Evolutionary conservation across 805 yeast genomes (phyloP).

Genomic region (Candida xiaguanensis): DNA sequence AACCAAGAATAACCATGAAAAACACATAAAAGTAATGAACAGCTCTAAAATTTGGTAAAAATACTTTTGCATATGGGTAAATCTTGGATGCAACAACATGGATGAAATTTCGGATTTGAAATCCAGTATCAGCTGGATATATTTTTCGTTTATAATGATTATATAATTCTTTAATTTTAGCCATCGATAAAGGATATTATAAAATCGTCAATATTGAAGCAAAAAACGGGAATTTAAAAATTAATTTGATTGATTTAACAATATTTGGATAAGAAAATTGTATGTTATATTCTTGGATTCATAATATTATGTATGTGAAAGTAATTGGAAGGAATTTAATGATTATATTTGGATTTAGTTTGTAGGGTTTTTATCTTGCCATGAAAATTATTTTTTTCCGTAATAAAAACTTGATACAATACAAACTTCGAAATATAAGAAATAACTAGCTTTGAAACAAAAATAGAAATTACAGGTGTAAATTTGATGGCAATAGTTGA

Average conservation of each 20-base stretch:
- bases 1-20: slow-evolving; percentile 55
- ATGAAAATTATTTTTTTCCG: too few relatives aligned
- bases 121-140: slow-evolving; percentile 13
- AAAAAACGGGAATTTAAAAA: too few relatives aligned
- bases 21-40: slow-evolving; percentile 76
- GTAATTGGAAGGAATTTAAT: not conserved
- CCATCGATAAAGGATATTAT: too few relatives aligned
- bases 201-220: not conserved
- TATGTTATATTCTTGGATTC: slow-evolving; percentile 3
- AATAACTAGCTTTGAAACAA: too few relatives aligned
- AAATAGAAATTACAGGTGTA: too few relatives aligned
- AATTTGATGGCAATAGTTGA: too few relatives aligned
- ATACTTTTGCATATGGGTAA: slow-evolving; percentile 38
- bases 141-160: slow-evolving; percentile 9
- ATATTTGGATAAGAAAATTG: not conserved
- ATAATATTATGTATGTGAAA: slow-evolving; percentile 1
- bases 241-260: too few relatives aligned
- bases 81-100: slow-evolving; percentile 30
- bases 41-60: slow-evolving; percentile 53
- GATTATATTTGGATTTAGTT: not conserved
- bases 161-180: slow-evolving; percentile 4
- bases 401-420: too few relatives aligned
- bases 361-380: not conserved
- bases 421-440: too few relatives aligned
- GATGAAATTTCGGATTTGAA: slow-evolving; percentile 25